Conservation (phyloP, 1,284 basidiomycete species). For the Puccinia polysora region DNA sequence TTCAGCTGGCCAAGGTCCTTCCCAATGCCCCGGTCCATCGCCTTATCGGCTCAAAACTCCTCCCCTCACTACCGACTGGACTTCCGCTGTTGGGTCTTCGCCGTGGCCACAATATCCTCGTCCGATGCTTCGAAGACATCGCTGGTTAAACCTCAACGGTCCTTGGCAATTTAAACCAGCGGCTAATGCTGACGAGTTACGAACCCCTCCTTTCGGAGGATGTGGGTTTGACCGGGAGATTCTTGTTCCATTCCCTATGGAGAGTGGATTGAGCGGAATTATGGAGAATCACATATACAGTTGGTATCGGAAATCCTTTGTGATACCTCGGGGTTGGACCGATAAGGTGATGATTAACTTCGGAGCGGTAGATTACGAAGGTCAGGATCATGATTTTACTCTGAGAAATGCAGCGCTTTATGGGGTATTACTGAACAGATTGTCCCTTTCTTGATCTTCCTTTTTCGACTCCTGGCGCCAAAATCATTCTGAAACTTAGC, state of each 20-base stretch:
- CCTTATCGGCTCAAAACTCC: slow-evolving; percentile 25
- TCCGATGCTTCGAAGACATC: slow-evolving; percentile 5
- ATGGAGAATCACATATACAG: slow-evolving; percentile 33
- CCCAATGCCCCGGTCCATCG: not conserved
- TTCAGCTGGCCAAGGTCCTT: too few species aligned
- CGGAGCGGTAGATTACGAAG: slow-evolving; percentile 42
- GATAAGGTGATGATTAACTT: slow-evolving; percentile 29
- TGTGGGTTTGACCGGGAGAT: slow-evolving; percentile 10
- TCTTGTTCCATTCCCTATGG: slow-evolving; percentile 34
- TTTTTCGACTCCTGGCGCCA: not conserved
- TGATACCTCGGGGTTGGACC: slow-evolving; percentile 11
- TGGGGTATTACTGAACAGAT: not conserved
- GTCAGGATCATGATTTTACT: not conserved
- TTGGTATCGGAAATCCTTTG: slow-evolving; percentile 37
- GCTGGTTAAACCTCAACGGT: slow-evolving; percentile 39
- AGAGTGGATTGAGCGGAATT: slow-evolving; percentile 38
- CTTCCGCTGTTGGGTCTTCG: slow-evolving; percentile 12
- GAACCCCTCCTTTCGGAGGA: slow-evolving; percentile 25
- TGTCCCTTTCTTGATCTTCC: not conserved
- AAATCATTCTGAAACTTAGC: too few species aligned
- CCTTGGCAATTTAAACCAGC: slow-evolving; percentile 42
- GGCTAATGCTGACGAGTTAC: slow-evolving; percentile 1
- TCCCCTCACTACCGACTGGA: slow-evolving; percentile 37
- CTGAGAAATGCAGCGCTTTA: not conserved
- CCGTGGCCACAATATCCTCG: slow-evolving; percentile 41